These are phyloP conservation scores for Penicillium roqueforti DNA, from an alignment of 495 filamentous ascomycete species.

Conservation along the genomic window DNA sequence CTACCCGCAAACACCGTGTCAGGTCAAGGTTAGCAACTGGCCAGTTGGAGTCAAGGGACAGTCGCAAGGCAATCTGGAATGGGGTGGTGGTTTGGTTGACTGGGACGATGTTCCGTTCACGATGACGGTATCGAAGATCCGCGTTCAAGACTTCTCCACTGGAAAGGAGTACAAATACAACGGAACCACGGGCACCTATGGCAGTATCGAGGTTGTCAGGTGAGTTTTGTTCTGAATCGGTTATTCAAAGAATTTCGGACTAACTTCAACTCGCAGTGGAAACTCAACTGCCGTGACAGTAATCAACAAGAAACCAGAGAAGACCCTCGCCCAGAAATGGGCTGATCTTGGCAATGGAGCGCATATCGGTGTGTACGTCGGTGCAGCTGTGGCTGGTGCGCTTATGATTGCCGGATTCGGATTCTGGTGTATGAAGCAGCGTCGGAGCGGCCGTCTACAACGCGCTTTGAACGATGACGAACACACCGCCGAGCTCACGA, in stretches of 20 bases:
- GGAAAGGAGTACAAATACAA: conserved; percentile 35
- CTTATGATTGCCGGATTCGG: conserved; percentile 6
- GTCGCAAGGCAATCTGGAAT: conserved; percentile 48
- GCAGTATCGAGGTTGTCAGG: conserved; percentile 43
- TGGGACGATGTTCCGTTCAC: conserved; percentile 55
- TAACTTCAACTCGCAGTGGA: conserved; percentile 32
- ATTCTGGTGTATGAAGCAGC: conserved; percentile 17
- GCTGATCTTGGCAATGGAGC: conserved; percentile 46
- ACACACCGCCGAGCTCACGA: conserved; percentile 8
- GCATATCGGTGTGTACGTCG: conserved; percentile 36
- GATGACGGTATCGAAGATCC: conserved; percentile 56
- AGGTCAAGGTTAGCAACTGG: conserved; percentile 24
- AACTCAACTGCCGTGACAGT: conserved; percentile 51
- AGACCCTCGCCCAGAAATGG: conserved; percentile 52
- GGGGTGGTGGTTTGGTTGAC: conserved; percentile 70
- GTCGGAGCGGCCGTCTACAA: conserved; percentile 16
- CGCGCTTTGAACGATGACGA: conserved; percentile 16
- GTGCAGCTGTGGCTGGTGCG: conserved; percentile 9
- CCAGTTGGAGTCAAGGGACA: conserved; percentile 43
- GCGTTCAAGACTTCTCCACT: conserved; percentile 32
- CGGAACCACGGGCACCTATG: conserved; percentile 26
- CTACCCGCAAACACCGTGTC: conserved; percentile 72
- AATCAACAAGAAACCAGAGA: conserved; percentile 27
- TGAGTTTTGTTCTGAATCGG: conserved; percentile 32
- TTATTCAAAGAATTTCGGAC: conserved; percentile 26